A percentile compares a stretch with the other conserved stretches of the same genome.
These are phyloP conservation scores for Ganoderma sinense DNA, from an alignment of 1,284 basidiomycete species.

Conservation along the genomic window DNA sequence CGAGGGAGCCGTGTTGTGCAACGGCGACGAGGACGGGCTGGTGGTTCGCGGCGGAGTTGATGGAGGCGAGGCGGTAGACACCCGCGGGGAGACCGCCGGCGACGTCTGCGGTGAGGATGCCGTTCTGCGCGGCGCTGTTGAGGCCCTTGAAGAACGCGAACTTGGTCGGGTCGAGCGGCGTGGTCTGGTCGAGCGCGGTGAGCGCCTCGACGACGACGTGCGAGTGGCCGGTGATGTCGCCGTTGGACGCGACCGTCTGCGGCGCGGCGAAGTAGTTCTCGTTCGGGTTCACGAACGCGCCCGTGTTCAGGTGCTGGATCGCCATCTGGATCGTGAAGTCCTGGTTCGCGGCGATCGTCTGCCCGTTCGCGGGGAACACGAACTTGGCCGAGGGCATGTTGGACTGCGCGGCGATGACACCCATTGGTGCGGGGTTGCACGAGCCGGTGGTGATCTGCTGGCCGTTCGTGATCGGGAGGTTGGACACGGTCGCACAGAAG, in stretches of 20 bases:
- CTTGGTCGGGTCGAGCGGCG: conserved; percentile 59
- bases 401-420: conserved; percentile 48
- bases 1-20: conserved; percentile 47
- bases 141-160: conserved; percentile 80
- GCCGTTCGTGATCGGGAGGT: conserved; percentile 40
- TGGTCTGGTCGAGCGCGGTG: conserved; percentile 57
- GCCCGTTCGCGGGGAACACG: conserved; percentile 51
- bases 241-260: conserved; percentile 61
- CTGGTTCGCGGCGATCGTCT: conserved; percentile 48
- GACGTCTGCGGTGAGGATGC: conserved; percentile 62
- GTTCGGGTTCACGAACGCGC: conserved; percentile 61
- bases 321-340: conserved; percentile 60
- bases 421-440: conserved; percentile 48
- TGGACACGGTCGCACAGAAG: conserved; percentile 55
- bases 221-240: conserved; percentile 61
- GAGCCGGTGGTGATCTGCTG: conserved; percentile 39
- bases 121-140: conserved; percentile 53
- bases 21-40: conserved; percentile 60
- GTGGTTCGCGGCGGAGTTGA: conserved; percentile 65
- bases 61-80: conserved; percentile 60
- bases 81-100: conserved; percentile 67
- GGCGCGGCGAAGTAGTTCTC: conserved; percentile 66
- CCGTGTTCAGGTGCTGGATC: conserved; percentile 54
- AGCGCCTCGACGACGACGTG: conserved; percentile 73
- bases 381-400: conserved; percentile 63